Evolutionary conservation across 345 rosid species (phyloP).

Genomic region (Anastatica hierochuntica): DNA sequence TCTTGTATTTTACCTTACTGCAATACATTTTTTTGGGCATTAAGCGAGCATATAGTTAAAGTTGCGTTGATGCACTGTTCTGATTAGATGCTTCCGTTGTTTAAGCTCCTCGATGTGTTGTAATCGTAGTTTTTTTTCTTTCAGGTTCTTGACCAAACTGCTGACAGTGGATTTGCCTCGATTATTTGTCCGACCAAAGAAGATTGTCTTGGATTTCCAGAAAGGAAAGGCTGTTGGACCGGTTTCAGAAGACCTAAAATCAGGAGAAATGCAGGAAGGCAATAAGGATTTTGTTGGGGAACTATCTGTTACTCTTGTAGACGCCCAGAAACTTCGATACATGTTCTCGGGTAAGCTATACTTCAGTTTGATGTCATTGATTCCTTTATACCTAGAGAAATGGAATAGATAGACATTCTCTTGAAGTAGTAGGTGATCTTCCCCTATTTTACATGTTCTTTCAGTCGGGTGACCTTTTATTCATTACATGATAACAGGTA

Average conservation of each 20-base stretch:
- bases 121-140: neutral
- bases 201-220: constrained; percentile 82
- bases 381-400: neutral
- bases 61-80: neutral
- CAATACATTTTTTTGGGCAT: too few relatives aligned
- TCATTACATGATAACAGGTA: too few relatives aligned
- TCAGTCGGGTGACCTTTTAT: too few relatives aligned
- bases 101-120: neutral
- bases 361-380: neutral
- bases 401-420: too few relatives aligned
- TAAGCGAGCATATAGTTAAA: neutral
- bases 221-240: constrained; percentile 86
- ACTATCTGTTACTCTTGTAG: constrained; percentile 80
- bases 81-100: neutral
- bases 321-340: constrained; percentile 69
- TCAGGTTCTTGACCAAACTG: constrained; percentile 77
- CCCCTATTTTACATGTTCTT: too few relatives aligned
- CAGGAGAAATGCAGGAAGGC: constrained; percentile 70
- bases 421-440: too few relatives aligned
- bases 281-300: constrained; percentile 77
- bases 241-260: constrained; percentile 38
- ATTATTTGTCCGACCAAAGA: constrained; percentile 82
- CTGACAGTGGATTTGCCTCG: constrained; percentile 80
- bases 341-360: constrained; percentile 46
- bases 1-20: too few relatives aligned